Percentiles rank a stretch among this genome's conserved stretches.
phyloP scores from a whole-genome alignment of 2,329 filamentous ascomycete genomes.

The Boeremia exigua region DNA sequence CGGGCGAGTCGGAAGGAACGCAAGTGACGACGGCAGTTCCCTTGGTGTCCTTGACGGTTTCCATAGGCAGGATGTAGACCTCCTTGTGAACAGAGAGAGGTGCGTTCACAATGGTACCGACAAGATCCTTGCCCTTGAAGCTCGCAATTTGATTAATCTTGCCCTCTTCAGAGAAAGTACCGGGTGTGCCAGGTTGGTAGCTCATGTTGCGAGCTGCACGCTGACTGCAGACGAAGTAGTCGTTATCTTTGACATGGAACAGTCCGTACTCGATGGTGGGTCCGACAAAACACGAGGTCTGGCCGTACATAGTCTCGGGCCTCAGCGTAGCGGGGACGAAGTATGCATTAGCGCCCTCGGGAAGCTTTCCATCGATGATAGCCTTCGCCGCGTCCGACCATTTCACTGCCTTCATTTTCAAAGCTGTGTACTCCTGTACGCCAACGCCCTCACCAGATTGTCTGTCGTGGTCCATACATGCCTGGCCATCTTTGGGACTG shows the following conservation, averaged over 20 bases:
- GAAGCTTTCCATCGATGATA: slow-evolving; percentile 76
- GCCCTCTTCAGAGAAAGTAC: slow-evolving; percentile 79
- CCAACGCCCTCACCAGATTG: slow-evolving; percentile 80
- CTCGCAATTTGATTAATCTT: slow-evolving; percentile 76
- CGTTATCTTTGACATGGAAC: slow-evolving; percentile 70
- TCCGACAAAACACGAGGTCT: slow-evolving; percentile 93
- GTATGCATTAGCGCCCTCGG: slow-evolving; percentile 79
- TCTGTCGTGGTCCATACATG: slow-evolving; percentile 87
- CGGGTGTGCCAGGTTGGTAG: slow-evolving; percentile 75
- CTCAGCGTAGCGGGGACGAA: slow-evolving; percentile 91
- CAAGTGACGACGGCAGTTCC: slow-evolving; percentile 96
- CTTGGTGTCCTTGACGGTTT: slow-evolving; percentile 88
- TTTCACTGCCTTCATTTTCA: slow-evolving; percentile 90
- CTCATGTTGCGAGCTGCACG: slow-evolving; percentile 93
- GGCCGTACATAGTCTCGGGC: slow-evolving; percentile 98
- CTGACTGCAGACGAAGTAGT: slow-evolving; percentile 85
- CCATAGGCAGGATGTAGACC: slow-evolving; percentile 93
- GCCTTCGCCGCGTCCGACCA: slow-evolving; percentile 81
- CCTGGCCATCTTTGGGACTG: slow-evolving; percentile 85
- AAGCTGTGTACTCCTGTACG: slow-evolving; percentile 88
- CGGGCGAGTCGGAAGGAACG: slow-evolving; percentile 93
- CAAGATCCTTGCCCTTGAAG: slow-evolving; percentile 76
- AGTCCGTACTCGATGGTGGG: slow-evolving; percentile 89
- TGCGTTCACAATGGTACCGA: slow-evolving; percentile 89
- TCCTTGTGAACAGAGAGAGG: slow-evolving; percentile 82